These are phyloP conservation scores for Choiromyces venosus DNA, from an alignment of 495 filamentous ascomycete species.

Conservation along the genomic window DNA sequence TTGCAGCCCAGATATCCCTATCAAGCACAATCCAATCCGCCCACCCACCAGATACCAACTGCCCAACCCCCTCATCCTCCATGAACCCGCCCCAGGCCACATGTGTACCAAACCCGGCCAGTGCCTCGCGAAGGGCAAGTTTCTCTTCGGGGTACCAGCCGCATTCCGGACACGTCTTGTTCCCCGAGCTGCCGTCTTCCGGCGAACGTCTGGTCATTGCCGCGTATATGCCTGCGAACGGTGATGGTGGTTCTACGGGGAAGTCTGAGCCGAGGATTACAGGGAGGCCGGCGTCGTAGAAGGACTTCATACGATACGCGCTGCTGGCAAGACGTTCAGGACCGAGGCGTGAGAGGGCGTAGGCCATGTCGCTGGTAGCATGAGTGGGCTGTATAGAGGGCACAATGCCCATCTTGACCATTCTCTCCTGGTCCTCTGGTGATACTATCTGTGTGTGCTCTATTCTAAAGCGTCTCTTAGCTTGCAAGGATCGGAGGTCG, in stretches of 20 bases:
- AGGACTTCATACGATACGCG: constrained; percentile 56
- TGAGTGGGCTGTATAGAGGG: constrained; percentile 65
- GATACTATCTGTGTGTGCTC: constrained; percentile 63
- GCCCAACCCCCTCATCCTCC: constrained; percentile 50
- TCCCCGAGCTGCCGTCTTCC: constrained; percentile 42
- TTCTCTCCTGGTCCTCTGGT: constrained; percentile 54
- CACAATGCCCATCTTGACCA: constrained; percentile 54
- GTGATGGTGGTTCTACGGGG: constrained; percentile 57
- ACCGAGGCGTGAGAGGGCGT: constrained; percentile 55
- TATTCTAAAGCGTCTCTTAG: constrained; percentile 53
- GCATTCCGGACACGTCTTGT: not conserved
- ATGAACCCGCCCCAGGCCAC: constrained; percentile 49
- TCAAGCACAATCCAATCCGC: constrained; percentile 63
- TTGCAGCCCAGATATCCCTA: constrained; percentile 42
- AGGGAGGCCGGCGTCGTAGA: constrained; percentile 46
- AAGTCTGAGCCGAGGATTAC: constrained; percentile 58
- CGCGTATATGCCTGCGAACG: constrained; percentile 59
- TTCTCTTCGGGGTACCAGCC: constrained; percentile 55
- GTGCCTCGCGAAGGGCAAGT: constrained; percentile 51
- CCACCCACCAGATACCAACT: constrained; percentile 51
- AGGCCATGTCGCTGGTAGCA: constrained; percentile 59
- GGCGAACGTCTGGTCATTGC: constrained; percentile 53
- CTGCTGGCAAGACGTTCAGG: constrained; percentile 46
- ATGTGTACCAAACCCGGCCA: constrained; percentile 53
- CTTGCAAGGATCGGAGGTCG: not conserved